Percentiles rank a stretch among this genome's conserved stretches.
These are phyloP conservation scores for Hypsizygus marmoreus DNA, from an alignment of 768 basidiomycete species.

Conservation along the genomic window DNA sequence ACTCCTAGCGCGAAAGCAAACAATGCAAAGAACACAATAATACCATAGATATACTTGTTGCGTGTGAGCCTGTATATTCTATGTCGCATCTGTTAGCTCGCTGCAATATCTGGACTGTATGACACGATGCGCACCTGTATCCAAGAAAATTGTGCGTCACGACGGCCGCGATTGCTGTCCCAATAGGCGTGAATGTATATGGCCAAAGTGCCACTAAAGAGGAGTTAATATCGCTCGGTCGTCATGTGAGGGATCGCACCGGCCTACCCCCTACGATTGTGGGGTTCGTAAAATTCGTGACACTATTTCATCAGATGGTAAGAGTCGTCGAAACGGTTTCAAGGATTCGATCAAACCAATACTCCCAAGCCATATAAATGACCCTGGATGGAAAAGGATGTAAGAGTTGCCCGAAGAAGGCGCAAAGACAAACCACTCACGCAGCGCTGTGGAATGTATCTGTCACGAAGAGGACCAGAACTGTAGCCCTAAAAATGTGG, in stretches of 20 bases:
- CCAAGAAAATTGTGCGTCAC: slow-evolving; percentile 20
- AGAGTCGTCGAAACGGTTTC: neutral
- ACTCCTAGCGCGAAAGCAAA: slow-evolving; percentile 5
- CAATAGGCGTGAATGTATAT: slow-evolving; percentile 14
- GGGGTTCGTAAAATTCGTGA: slow-evolving; percentile 21
- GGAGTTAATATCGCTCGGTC: neutral
- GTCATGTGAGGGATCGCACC: neutral
- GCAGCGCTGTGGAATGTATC: slow-evolving; percentile 14
- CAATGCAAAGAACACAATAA: slow-evolving; percentile 1
- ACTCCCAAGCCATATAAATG: slow-evolving; percentile 17
- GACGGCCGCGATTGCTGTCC: slow-evolving; percentile 15
- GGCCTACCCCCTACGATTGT: slow-evolving; percentile 17
- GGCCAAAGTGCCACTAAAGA: slow-evolving; percentile 12
- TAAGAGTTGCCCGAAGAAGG: neutral
- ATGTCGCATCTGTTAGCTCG: neutral
- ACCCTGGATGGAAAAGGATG: slow-evolving; percentile 6
- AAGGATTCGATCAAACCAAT: slow-evolving; percentile 7
- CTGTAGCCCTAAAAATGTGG: slow-evolving; percentile 3
- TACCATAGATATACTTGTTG: neutral
- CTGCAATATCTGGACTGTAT: neutral
- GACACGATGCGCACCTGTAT: slow-evolving; percentile 13
- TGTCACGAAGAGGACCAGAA: slow-evolving; percentile 6
- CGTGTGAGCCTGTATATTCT: slow-evolving; percentile 15
- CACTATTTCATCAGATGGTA: slow-evolving; percentile 9
- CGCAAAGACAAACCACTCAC: slow-evolving; percentile 3